Percentiles rank a stretch among this genome's conserved stretches.
Conservation (phyloP, 2,329 filamentous ascomycete genomes). For the Graphiopsis chlorocephala region DNA sequence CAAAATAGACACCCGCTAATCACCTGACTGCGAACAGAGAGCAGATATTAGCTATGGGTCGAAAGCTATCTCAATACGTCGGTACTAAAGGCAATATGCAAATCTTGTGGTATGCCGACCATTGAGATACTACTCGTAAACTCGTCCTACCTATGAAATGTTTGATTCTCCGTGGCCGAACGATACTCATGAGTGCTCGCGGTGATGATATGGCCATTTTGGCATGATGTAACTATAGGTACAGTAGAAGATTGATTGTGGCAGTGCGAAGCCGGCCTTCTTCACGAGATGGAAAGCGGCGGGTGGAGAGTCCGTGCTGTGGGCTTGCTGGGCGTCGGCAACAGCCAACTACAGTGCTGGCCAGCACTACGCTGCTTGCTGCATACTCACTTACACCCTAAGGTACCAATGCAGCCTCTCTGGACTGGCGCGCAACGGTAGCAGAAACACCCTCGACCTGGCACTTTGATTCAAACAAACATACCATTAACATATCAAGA, state of each 20-base stretch:
- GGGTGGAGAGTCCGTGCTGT: neutral
- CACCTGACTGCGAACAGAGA: too few relatives aligned
- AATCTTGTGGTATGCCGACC: too few relatives aligned
- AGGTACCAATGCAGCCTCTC: slow-evolving; percentile 15
- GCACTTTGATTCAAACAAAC: neutral
- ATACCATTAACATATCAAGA: slow-evolving; percentile 19
- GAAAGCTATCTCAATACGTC: too few relatives aligned
- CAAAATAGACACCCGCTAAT: too few relatives aligned
- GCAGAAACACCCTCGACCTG: neutral
- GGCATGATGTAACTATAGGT: neutral
- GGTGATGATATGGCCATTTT: neutral
- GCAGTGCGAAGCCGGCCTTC: neutral
- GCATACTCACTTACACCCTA: neutral
- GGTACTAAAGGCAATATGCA: too few relatives aligned
- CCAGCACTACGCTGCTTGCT: neutral
- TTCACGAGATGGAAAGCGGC: neutral
- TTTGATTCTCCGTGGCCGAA: neutral
- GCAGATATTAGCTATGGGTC: too few relatives aligned
- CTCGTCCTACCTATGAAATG: too few relatives aligned
- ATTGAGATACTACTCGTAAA: too few relatives aligned
- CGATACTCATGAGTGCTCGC: neutral
- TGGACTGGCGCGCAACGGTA: slow-evolving; percentile 15
- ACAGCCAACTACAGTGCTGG: neutral
- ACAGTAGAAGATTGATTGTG: neutral
- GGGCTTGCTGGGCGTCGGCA: neutral